Conservation (phyloP, 208 protist species). For the Leishmania gerbilli region DNA sequence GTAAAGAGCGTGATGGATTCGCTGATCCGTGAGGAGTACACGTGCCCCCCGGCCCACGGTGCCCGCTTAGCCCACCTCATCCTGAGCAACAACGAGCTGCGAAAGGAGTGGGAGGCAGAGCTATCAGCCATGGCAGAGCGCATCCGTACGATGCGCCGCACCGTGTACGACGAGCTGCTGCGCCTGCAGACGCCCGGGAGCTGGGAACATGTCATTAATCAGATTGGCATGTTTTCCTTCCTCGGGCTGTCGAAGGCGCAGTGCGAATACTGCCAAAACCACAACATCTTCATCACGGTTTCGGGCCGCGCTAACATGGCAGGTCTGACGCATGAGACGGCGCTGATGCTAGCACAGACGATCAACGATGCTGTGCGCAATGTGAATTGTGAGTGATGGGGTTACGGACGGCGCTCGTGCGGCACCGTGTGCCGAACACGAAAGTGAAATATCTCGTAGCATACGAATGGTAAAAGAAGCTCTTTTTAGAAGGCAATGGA, state of each 20-base stretch:
- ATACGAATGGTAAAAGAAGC: neutral
- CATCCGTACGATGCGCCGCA: conserved; percentile 83
- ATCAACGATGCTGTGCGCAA: conserved; percentile 73
- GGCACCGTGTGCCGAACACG: too few species aligned
- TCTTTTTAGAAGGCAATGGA: neutral
- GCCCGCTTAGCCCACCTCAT: conserved; percentile 94
- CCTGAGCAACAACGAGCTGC: conserved; percentile 81
- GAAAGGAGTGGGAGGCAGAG: conserved; percentile 91
- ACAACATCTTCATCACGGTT: conserved; percentile 76
- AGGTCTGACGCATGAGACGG: conserved; percentile 61
- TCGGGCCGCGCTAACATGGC: conserved; percentile 87
- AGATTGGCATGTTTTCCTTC: conserved; percentile 99
- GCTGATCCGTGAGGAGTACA: conserved; percentile 95
- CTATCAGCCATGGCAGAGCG: conserved; percentile 86
- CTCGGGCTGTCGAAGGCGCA: conserved; percentile 92
- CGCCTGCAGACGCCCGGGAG: conserved; percentile 72
- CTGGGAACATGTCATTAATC: conserved; percentile 96
- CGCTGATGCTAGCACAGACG: conserved; percentile 56
- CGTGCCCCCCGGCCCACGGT: conserved; percentile 95
- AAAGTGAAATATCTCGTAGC: too few species aligned
- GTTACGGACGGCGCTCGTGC: neutral
- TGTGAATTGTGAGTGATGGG: conserved; percentile 25
- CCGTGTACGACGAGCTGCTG: conserved; percentile 77
- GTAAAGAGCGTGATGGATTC: conserved; percentile 79
- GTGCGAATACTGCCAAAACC: conserved; percentile 69